Base-by-base conservation (phyloP, 2,329 filamentous ascomycete genomes). In the Microsporum canis region DNA sequence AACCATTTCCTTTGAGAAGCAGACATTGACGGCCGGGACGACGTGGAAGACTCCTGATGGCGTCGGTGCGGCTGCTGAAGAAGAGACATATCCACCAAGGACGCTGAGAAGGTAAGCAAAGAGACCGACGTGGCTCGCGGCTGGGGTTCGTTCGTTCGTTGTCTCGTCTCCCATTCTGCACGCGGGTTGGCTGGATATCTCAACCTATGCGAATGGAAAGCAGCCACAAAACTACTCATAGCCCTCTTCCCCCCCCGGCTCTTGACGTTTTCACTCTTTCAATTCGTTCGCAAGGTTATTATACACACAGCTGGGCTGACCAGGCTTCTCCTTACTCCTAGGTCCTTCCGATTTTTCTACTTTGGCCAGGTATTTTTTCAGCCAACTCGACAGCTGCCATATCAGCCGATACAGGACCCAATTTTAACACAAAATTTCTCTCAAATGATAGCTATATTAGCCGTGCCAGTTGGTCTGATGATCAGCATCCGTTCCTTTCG, bases 401-500 rank as follows among this genome's bases (percentile, higher is more conserved):
- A 23, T 14, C 39, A 53, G 17, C 29, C 49, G 33, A 34, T 29
- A 3, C 12, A 29, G 12, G 3, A 33, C 3, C 49, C 49, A 53
- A 34, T 49, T 34, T 34, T 53, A 53, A 53, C 49, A 27, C 49
- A 33, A n/a, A 53, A 31, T 33, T 12, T 47, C 23, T 23, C 23
- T 47, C 49, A 53, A 53, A 53, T 53, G 27, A 53, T 34, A 53
- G 49, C 49, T 53, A n/a, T 34, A 12, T 53, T n/a, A 53, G 49
- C 55, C n/a, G 55, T 53, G 43, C 38, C 31, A 23, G 59, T 60
- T 45, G 61, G 53, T 43, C 56, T n/a, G 58, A 56, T 61, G 63
- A 63, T 60, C 60, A 60, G 64, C 63, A 55, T 64, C 63, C 64
- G 51, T 59, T 65, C 64, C 10, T 64, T 65, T 34, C 60, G 58